phyloP scores from a whole-genome alignment of 202 grass and related monocot species.

The Panicum hallii region DNA sequence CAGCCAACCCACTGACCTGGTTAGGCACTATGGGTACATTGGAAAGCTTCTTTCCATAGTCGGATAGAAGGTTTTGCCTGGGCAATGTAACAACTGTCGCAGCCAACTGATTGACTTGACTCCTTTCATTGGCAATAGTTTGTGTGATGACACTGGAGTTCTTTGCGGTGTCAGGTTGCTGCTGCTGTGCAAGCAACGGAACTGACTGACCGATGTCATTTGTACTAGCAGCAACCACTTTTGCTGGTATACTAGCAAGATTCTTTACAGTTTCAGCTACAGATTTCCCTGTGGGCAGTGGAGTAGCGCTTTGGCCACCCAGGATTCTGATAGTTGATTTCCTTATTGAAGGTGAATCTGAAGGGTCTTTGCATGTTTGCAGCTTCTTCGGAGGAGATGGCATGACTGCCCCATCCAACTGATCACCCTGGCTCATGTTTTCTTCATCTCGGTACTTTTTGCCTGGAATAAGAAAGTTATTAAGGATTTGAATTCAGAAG shows the following conservation, averaged over 20 bases:
- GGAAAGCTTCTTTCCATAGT: slow-evolving; percentile 28
- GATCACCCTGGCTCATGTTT: slow-evolving; percentile 14
- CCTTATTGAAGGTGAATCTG: slow-evolving; percentile 42
- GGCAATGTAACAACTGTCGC: slow-evolving; percentile 32
- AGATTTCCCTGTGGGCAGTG: slow-evolving; percentile 20
- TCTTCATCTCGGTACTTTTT: slow-evolving; percentile 52
- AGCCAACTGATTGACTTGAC: slow-evolving; percentile 26
- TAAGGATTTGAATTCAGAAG: slow-evolving; percentile 9
- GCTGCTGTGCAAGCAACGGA: slow-evolving; percentile 22
- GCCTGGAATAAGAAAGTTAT: slow-evolving; percentile 29
- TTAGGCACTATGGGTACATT: slow-evolving; percentile 11
- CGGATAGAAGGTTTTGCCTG: slow-evolving; percentile 12
- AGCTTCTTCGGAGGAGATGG: slow-evolving; percentile 57
- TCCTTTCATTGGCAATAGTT: slow-evolving; percentile 30
- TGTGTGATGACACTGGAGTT: slow-evolving; percentile 13
- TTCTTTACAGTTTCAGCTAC: slow-evolving; percentile 31
- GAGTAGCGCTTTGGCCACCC: slow-evolving; percentile 42
- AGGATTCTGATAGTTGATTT: slow-evolving; percentile 39
- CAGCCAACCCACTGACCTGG: slow-evolving; percentile 8
- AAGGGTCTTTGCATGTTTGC: slow-evolving; percentile 43
- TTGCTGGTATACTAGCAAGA: slow-evolving; percentile 31
- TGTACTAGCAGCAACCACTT: slow-evolving; percentile 20
- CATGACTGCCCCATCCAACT: slow-evolving; percentile 39
- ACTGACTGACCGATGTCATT: neutral
- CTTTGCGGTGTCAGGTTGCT: slow-evolving; percentile 32